These are phyloP conservation scores for Neurospora sp. DNA, from an alignment of 2,329 filamentous ascomycete species.

Conservation along the genomic window DNA sequence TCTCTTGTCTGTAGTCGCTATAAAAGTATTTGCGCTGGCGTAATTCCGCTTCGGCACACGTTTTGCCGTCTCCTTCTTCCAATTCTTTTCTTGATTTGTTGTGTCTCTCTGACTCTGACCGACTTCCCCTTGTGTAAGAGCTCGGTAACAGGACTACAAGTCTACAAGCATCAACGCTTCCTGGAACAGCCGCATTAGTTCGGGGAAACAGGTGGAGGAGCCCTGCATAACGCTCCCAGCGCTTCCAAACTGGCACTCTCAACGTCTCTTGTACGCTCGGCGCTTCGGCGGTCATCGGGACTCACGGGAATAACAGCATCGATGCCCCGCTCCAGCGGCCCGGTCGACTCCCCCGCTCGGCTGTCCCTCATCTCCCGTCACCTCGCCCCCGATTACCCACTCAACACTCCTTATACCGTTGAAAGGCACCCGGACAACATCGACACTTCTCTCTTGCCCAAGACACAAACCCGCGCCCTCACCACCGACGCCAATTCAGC, in stretches of 20 bases:
- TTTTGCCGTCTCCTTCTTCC: not conserved
- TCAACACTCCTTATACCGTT: constrained; percentile 23
- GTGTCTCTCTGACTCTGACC: not conserved
- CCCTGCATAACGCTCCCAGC: not conserved
- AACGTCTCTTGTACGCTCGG: constrained; percentile 9
- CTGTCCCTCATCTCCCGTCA: constrained; percentile 29
- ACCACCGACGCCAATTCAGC: constrained; percentile 18
- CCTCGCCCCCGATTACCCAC: constrained; percentile 22
- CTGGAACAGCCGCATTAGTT: not conserved
- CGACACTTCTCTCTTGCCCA: constrained; percentile 20
- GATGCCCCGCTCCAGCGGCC: constrained; percentile 21
- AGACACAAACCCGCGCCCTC: constrained; percentile 20
- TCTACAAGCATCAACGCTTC: not conserved
- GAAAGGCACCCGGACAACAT: constrained; percentile 21
- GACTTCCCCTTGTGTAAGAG: not conserved
- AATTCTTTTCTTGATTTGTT: not conserved
- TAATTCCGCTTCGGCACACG: not conserved
- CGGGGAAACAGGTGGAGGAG: not conserved
- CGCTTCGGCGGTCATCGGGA: constrained; percentile 15
- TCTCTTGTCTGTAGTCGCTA: not conserved
- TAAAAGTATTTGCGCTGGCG: not conserved
- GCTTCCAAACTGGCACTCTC: not conserved
- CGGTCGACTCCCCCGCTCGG: constrained; percentile 19
- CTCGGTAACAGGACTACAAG: not conserved
- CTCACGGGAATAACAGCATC: constrained; percentile 7